Percentiles rank a stretch among this genome's conserved stretches.
Conservation (phyloP, 2,329 filamentous ascomycete genomes). For the Cladobotryum protrusum region DNA sequence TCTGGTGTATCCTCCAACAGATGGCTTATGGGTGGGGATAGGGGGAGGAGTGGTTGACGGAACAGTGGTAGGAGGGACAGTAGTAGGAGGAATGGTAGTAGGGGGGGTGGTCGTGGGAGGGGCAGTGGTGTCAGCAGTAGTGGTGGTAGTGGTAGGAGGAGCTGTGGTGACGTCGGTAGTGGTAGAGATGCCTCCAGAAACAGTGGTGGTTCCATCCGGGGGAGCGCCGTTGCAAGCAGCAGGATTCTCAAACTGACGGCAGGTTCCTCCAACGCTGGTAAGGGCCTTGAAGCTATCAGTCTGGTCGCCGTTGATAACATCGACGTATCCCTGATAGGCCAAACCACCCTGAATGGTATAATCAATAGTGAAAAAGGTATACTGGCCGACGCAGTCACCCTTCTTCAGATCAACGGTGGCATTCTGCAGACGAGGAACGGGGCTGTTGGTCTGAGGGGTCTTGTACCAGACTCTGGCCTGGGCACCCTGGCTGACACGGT, state of each 20-base stretch:
- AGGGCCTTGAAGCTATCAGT: slow-evolving; percentile 45
- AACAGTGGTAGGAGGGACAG: slow-evolving; percentile 3
- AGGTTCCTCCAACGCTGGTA: slow-evolving; percentile 38
- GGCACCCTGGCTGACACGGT: slow-evolving; percentile 35
- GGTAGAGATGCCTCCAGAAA: not conserved
- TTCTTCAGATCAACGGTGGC: slow-evolving; percentile 34
- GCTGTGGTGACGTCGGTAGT: slow-evolving; percentile 9
- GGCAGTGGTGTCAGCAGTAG: slow-evolving; percentile 3
- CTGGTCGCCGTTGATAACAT: slow-evolving; percentile 36
- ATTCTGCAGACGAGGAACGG: slow-evolving; percentile 35
- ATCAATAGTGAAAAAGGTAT: slow-evolving; percentile 41
- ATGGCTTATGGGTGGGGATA: slow-evolving; percentile 28
- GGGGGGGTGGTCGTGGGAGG: slow-evolving; percentile 1
- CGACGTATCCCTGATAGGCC: slow-evolving; percentile 40
- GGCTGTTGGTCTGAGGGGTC: slow-evolving; percentile 32
- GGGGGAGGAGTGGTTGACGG: slow-evolving; percentile 16
- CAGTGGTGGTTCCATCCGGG: slow-evolving; percentile 12
- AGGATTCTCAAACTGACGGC: slow-evolving; percentile 33
- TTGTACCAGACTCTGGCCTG: slow-evolving; percentile 40
- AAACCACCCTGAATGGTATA: slow-evolving; percentile 39
- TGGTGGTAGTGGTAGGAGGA: not conserved
- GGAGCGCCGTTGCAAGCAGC: slow-evolving; percentile 20
- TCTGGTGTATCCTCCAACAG: slow-evolving; percentile 38
- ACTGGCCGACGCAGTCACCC: slow-evolving; percentile 39
- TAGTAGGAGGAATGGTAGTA: slow-evolving; percentile 1